A percentile compares a stretch with the other conserved stretches of the same genome.
Conservation (phyloP, 2,329 filamentous ascomycete species). For the Trichoderma koningiopsis region DNA sequence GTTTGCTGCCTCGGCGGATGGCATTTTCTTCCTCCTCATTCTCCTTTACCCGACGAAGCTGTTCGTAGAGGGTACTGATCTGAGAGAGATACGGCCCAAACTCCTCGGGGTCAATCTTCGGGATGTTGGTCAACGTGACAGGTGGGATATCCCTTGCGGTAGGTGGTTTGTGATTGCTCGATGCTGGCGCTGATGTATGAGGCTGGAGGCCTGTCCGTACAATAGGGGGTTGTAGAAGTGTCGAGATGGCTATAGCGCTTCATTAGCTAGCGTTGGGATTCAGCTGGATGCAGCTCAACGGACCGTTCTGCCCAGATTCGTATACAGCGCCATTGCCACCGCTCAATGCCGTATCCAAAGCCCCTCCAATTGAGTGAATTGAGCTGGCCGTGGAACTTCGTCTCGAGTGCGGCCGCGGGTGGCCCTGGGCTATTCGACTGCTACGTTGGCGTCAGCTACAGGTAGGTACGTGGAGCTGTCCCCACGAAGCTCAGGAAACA, state of each 20-base stretch:
- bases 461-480: not conserved
- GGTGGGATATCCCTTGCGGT: slow-evolving; percentile 90
- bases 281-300: slow-evolving; percentile 27
- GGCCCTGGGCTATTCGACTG: slow-evolving; percentile 48
- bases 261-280: slow-evolving; percentile 14
- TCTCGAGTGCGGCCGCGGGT: slow-evolving; percentile 56
- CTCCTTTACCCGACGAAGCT: slow-evolving; percentile 80
- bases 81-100: slow-evolving; percentile 85
- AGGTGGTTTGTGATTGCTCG: slow-evolving; percentile 78
- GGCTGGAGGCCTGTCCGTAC: slow-evolving; percentile 84
- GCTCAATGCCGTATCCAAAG: slow-evolving; percentile 68
- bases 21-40: slow-evolving; percentile 64
- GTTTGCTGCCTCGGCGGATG: slow-evolving; percentile 43
- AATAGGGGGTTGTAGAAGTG: slow-evolving; percentile 87
- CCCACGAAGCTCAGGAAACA: not conserved
- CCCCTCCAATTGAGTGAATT: slow-evolving; percentile 82
- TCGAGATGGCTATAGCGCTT: slow-evolving; percentile 72
- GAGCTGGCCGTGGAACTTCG: slow-evolving; percentile 87
- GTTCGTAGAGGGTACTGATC: slow-evolving; percentile 85
- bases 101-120: slow-evolving; percentile 74
- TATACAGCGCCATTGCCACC: slow-evolving; percentile 58
- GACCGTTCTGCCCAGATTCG: slow-evolving; percentile 85
- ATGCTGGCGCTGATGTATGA: slow-evolving; percentile 68
- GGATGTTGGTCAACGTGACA: slow-evolving; percentile 85
- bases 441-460: slow-evolving; percentile 35